Conservation (phyloP, 768 basidiomycete genomes). For the Suillus discolor region DNA sequence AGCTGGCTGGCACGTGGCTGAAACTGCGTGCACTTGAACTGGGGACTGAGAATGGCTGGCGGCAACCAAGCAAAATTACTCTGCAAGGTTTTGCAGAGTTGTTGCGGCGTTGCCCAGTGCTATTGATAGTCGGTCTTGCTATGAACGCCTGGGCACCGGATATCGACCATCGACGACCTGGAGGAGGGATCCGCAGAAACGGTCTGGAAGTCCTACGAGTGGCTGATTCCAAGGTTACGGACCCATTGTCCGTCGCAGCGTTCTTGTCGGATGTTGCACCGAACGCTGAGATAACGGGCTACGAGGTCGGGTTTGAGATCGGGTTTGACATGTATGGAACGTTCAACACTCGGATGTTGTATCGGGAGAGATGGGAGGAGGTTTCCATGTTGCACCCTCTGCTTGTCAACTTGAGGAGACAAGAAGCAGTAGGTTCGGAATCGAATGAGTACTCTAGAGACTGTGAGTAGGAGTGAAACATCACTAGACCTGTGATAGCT, state of each 20-base stretch:
- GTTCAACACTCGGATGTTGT: neutral
- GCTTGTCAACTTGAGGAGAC: slow-evolving; percentile 5
- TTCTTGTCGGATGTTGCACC: slow-evolving; percentile 4
- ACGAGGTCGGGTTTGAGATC: neutral
- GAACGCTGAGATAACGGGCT: slow-evolving; percentile 6
- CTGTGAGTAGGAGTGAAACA: neutral
- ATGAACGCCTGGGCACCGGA: slow-evolving; percentile 4
- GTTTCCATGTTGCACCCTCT: neutral
- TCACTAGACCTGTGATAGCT: neutral
- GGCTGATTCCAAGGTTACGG: neutral
- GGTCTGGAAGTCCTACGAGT: neutral
- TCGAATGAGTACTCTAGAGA: neutral
- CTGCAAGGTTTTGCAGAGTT: slow-evolving; percentile 26
- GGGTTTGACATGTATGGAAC: neutral
- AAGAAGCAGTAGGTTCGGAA: neutral
- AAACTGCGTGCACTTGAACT: slow-evolving; percentile 5
- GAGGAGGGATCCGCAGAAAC: neutral
- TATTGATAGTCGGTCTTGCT: neutral
- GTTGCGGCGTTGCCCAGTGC: slow-evolving; percentile 22
- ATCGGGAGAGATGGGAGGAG: slow-evolving; percentile 7
- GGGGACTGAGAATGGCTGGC: slow-evolving; percentile 22
- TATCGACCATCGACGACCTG: slow-evolving; percentile 1
- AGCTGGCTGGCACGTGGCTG: slow-evolving; percentile 1
- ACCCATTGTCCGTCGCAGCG: neutral
- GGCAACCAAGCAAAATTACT: slow-evolving; percentile 28